Conservation (phyloP, 2,329 filamentous ascomycete species). For the Metarhizium guizhouense region DNA sequence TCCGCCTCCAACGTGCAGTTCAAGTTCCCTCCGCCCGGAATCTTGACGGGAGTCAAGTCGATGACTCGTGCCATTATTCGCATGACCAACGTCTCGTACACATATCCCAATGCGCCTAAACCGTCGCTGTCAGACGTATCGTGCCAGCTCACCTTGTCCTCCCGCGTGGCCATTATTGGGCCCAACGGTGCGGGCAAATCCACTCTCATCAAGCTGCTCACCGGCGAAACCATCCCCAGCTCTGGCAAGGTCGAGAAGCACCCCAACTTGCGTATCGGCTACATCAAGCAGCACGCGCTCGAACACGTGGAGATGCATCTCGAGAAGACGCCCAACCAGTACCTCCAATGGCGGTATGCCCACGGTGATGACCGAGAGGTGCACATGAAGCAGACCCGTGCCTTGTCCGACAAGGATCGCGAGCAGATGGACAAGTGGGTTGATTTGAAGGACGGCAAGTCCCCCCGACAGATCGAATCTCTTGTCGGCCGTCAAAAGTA, state of each 20-base stretch:
- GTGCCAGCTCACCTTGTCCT: conserved; percentile 82
- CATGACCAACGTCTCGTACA: conserved; percentile 85
- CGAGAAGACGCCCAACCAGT: conserved; percentile 98
- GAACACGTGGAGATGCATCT: conserved; percentile 99
- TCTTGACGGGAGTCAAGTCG: conserved; percentile 91
- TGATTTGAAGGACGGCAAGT: conserved; percentile 75
- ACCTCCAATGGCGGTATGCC: conserved; percentile 96
- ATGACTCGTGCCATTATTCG: conserved; percentile 88
- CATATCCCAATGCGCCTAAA: conserved; percentile 84
- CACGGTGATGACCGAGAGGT: conserved; percentile 97
- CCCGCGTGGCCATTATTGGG: conserved; percentile 90
- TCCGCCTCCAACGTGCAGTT: conserved; percentile 84
- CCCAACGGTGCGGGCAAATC: conserved; percentile 98
- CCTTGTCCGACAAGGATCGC: conserved; percentile 75
- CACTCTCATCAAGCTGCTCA: conserved; percentile 94
- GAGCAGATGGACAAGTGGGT: conserved; percentile 87
- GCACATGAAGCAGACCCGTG: conserved; percentile 92
- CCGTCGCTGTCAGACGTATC: conserved; percentile 81
- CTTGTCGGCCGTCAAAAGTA: conserved; percentile 96
- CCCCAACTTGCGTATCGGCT: conserved; percentile 95
- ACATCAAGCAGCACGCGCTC: conserved; percentile 98
- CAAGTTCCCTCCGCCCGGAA: conserved; percentile 95
- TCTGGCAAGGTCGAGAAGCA: conserved; percentile 91
- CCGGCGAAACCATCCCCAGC: conserved; percentile 80
- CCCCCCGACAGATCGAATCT: conserved; percentile 68